Percentiles rank a stretch among this genome's conserved stretches.
phyloP scores from a whole-genome alignment of 768 basidiomycete species.

The Amanita subjunquillea region DNA sequence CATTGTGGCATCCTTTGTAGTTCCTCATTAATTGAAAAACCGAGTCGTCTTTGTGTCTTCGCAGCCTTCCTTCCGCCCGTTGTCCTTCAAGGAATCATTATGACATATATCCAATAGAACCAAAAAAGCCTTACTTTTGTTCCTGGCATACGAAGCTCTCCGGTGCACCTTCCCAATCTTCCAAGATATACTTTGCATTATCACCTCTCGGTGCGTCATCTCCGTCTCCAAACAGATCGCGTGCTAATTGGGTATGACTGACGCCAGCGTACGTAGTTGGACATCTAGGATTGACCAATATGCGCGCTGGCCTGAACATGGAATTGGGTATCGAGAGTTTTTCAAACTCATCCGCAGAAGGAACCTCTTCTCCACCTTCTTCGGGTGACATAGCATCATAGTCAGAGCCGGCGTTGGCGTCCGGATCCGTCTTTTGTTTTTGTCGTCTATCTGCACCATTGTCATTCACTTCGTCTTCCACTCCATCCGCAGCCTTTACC shows the following conservation, averaged over 20 bases:
- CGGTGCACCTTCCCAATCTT: slow-evolving; percentile 95
- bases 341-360: slow-evolving; percentile 22
- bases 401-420: slow-evolving; percentile 80
- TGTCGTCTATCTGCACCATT: slow-evolving; percentile 18
- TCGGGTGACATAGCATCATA: slow-evolving; percentile 78
- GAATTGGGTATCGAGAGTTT: slow-evolving; percentile 74
- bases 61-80: slow-evolving; percentile 85
- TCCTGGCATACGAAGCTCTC: slow-evolving; percentile 99
- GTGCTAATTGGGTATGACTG: slow-evolving; percentile 89
- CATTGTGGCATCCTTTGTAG: slow-evolving; percentile 5
- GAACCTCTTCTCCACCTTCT: slow-evolving; percentile 36
- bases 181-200: slow-evolving; percentile 70
- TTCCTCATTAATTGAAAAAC: slow-evolving; percentile 78
- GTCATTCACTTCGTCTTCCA: slow-evolving; percentile 23
- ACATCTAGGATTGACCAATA: slow-evolving; percentile 92
- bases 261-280: slow-evolving; percentile 98
- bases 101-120: slow-evolving; percentile 1
- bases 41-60: slow-evolving; percentile 77
- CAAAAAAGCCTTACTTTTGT: slow-evolving; percentile 45
- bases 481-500: slow-evolving; percentile 19
- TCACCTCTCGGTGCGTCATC: slow-evolving; percentile 43
- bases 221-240: slow-evolving; percentile 85
- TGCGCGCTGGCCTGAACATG: slow-evolving; percentile 79
- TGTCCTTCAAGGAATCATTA: slow-evolving; percentile 31
- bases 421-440: slow-evolving; percentile 37